Conservation (phyloP, 2,329 filamentous ascomycete genomes). For the Chalara sp. region DNA sequence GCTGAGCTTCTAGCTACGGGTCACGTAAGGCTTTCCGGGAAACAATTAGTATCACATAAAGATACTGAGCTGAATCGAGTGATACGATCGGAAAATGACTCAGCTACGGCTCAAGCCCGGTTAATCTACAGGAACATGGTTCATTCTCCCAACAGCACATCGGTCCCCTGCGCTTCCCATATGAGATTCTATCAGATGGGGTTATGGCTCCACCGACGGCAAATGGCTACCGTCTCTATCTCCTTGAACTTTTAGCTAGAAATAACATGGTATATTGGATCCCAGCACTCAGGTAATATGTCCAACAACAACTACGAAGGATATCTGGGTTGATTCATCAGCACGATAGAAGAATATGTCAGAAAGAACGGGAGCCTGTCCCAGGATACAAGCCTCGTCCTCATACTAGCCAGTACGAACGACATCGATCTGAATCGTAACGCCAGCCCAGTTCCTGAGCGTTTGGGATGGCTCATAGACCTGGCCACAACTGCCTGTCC, state of each 20-base stretch:
- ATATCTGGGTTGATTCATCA: conserved; percentile 26
- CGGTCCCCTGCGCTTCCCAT: conserved; percentile 18
- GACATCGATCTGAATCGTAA: conserved; percentile 22
- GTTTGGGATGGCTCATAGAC: conserved; percentile 28
- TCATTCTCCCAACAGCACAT: too few species aligned
- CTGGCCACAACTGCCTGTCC: conserved; percentile 23
- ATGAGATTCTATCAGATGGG: conserved; percentile 32
- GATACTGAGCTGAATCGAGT: too few species aligned
- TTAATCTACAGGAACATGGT: too few species aligned
- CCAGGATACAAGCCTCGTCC: conserved; percentile 26
- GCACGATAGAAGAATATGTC: conserved; percentile 19
- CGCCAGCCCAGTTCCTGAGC: conserved; percentile 23
- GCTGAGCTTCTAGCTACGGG: too few species aligned
- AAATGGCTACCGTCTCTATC: conserved; percentile 32
- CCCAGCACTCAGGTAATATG: conserved; percentile 26
- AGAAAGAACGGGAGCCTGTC: conserved; percentile 6
- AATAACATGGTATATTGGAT: conserved; percentile 27
- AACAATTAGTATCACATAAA: too few species aligned
- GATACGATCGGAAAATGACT: too few species aligned
- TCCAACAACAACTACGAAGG: conserved; percentile 28
- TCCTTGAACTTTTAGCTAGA: conserved; percentile 21
- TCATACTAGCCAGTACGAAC: conserved; percentile 29
- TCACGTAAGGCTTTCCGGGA: too few species aligned
- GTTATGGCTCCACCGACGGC: conserved; percentile 23
- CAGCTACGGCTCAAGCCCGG: too few species aligned